These are phyloP conservation scores for Colletotrichum brevisporum DNA, from an alignment of 2,329 filamentous ascomycete species.

Conservation along the genomic window DNA sequence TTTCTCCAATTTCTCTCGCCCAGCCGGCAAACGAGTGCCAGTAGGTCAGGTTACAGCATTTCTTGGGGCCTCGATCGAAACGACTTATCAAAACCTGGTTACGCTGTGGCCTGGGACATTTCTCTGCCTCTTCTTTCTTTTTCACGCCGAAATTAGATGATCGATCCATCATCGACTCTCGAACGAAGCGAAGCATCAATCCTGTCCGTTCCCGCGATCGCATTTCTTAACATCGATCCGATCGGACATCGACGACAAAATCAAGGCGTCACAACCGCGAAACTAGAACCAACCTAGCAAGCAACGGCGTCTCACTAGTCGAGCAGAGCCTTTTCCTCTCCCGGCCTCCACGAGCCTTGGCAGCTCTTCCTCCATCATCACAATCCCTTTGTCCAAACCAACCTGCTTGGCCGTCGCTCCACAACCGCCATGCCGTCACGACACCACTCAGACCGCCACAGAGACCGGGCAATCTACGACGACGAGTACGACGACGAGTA, in stretches of 20 bases:
- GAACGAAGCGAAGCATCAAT: neutral
- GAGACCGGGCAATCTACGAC: constrained; percentile 17
- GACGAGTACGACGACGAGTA: constrained; percentile 31
- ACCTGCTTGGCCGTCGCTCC: neutral
- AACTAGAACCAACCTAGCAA: constrained; percentile 7
- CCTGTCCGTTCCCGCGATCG: constrained; percentile 9
- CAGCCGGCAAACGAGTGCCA: constrained; percentile 25
- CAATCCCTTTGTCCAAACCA: neutral
- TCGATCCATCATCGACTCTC: constrained; percentile 8
- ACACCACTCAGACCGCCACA: constrained; percentile 21
- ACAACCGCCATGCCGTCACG: constrained; percentile 30
- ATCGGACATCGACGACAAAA: constrained; percentile 14
- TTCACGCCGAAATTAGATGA: constrained; percentile 5
- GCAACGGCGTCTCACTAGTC: neutral
- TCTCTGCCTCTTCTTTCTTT: constrained; percentile 4
- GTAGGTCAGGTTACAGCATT: neutral
- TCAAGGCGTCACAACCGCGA: constrained; percentile 21
- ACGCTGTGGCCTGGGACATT: neutral
- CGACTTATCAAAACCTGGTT: constrained; percentile 19
- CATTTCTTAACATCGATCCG: neutral
- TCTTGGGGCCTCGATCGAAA: neutral
- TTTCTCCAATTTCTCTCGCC: constrained; percentile 16
- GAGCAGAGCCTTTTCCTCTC: constrained; percentile 14
- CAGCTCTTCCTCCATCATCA: neutral
- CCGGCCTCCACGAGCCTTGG: constrained; percentile 15